Evolutionary conservation across 2,329 filamentous ascomycete species (phyloP), one percentile per base, ranked within the genome.

Genomic region (Xylariaceae sp.): DNA sequence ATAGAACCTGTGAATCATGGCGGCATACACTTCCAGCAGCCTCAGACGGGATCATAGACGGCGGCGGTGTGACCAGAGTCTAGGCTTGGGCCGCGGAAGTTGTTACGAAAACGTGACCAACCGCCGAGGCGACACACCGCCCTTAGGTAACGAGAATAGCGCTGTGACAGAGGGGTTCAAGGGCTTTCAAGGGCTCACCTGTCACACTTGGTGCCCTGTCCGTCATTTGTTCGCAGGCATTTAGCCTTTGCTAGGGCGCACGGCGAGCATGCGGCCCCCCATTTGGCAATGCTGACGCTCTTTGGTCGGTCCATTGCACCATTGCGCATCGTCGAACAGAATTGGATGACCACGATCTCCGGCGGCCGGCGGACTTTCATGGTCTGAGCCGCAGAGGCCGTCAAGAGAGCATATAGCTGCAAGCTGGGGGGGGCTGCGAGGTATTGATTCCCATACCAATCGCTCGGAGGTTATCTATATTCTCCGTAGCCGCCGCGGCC

Each of bases 191-290:
- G 11, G 22, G 18, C 49, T 48, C 39, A 62, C 59, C 62, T 54
- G 43, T 74, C 71, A 43, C 72, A 75, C 47, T 71, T 74, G 15
- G 66, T 51, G 2, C 62, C 63, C 0, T 56, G 48, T 2, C 50
- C 44, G 3, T 56, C 49, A 41, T 64, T 66, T 6, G 68, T 64
- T 8, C 71, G 66, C 34, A 74, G 64, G 45, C 72, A 75, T 46
- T 74, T 74, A 7, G 72, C 71, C 49, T 75, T 75, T 24, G 72
- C 69, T 11, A 64, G 60, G 6, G 72, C 69, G 48, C 72, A 75
- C 1, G 69, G 60, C 4, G 68, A 61, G 37, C 72, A 75, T 1
- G 72, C 72, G 3, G 69, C 69, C 13, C 72, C 72, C 72, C 72
- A 75, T 70, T 60, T 63, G 7, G 61, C 56, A 26, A 57, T 53